Evolutionary conservation across 164 flowering plant species (phyloP).

Genomic region (Vitis cinerea): DNA sequence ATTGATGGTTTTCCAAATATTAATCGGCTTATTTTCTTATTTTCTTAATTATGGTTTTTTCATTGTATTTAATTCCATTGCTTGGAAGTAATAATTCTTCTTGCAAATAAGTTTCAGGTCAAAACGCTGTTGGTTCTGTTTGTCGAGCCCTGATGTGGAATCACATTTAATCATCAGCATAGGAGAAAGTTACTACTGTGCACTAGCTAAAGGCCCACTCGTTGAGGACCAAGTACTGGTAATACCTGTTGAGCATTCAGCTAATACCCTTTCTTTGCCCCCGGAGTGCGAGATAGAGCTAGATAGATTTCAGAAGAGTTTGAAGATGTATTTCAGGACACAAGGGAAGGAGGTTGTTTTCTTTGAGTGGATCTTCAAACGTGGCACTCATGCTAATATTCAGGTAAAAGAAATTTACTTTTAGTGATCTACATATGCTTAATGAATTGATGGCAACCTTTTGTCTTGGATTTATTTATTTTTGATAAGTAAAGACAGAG

Average conservation of each 20-base stretch:
- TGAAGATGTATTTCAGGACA: constrained; percentile 55
- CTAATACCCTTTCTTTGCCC: constrained; percentile 56
- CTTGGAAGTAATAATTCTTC: background rate
- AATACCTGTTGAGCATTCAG: constrained; percentile 79
- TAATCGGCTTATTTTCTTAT: constrained; percentile 1
- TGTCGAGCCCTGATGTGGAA: constrained; percentile 86
- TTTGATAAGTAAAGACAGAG: no score
- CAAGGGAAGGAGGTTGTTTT: constrained; percentile 73
- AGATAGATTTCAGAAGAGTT: constrained; percentile 50
- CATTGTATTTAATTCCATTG: background rate
- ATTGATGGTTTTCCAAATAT: background rate
- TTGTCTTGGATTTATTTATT: no score
- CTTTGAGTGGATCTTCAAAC: constrained; percentile 78
- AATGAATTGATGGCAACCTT: background rate
- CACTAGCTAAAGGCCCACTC: constrained; percentile 88
- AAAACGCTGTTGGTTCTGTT: constrained; percentile 94
- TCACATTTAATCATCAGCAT: constrained; percentile 78
- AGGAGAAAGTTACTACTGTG: constrained; percentile 80
- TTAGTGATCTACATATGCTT: background rate
- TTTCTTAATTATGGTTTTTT: background rate
- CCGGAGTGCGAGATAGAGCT: constrained; percentile 62
- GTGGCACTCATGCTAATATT: constrained; percentile 85
- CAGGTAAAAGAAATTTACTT: constrained; percentile 54
- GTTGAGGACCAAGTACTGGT: constrained; percentile 76
- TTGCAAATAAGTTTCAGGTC: constrained; percentile 49